Evolutionary conservation across 2,329 filamentous ascomycete genomes (phyloP), one percentile per base, ranked within the genome.

Genomic region (Phaeosphaeriaceae sp.): DNA sequence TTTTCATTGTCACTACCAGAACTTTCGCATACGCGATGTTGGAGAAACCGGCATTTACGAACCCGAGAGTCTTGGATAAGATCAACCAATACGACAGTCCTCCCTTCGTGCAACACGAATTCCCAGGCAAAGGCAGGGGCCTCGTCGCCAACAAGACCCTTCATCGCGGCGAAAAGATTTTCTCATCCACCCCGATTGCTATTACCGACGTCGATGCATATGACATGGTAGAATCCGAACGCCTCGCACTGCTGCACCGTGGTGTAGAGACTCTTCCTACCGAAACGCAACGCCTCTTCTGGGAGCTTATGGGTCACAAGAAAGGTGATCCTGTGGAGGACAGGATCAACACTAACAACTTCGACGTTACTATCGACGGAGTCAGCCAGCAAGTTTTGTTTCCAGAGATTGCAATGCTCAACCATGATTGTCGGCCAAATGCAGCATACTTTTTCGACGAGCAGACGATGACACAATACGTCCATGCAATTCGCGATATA

Each of bases 371-470:
- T 1, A 60, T 77, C 36, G 63, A 70, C 48, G 68, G 65, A 21
- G 44, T 63, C 3, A 42, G 52, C 2, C 67, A 70, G n/a, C 69
- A 69, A n/a, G 72, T 57, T 1, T 56, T 76, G 0, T 65, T 77
- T 27, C 74, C 74, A 0, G 73, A 76, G 45, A 76, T 76, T 41
- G 73, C 74, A 10, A 73, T 76, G 68, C 49, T 76, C 33, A 77
- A 77, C 59, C 74, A 77, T 57, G 74, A 77, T 56, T 77, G 73
- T 60, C 54, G 74, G 3, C 72, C 74, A 7, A 78, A 79, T 27
- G 78, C 79, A 1, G 79, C 78, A 20, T 77, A 79, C 57, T 78
- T 78, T 61, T 76, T 76, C 49, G 78, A 80, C 57, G 66, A 71
- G 21, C 54, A 71, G 19, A 75, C 70, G 10, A 56, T 81, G 48